phyloP scores from a whole-genome alignment of 768 basidiomycete species.

The Asterophora parasitica region DNA sequence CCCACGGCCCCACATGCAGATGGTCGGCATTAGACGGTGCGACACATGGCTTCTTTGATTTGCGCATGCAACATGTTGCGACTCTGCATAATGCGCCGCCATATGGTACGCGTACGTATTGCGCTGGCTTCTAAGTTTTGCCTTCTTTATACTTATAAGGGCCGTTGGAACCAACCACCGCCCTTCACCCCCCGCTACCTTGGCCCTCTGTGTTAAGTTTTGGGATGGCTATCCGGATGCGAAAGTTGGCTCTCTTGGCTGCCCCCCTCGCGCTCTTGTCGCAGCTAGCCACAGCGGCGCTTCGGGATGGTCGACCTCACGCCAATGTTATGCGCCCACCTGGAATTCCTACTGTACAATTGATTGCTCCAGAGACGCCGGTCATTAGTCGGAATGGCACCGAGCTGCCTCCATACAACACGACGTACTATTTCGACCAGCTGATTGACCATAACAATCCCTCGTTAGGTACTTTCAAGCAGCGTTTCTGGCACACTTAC shows the following conservation, averaged over 20 bases:
- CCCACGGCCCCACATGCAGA: conserved; percentile 3
- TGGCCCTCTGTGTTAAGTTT: neutral
- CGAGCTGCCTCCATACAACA: conserved; percentile 38
- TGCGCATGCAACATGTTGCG: conserved; percentile 1
- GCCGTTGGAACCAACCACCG: neutral
- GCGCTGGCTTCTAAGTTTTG: neutral
- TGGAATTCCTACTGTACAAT: conserved; percentile 28
- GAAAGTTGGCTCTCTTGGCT: conserved; percentile 19
- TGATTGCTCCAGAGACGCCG: conserved; percentile 24
- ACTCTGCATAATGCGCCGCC: conserved; percentile 8
- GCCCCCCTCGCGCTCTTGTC: conserved; percentile 17
- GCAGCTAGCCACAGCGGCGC: conserved; percentile 20
- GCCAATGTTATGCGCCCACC: conserved; percentile 39
- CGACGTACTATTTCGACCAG: conserved; percentile 53
- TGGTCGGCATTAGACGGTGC: conserved; percentile 5
- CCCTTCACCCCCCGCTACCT: neutral
- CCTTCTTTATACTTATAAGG: conserved; percentile 14
- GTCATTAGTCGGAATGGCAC: conserved; percentile 42
- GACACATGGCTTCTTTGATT: conserved; percentile 13
- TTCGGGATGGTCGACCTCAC: conserved; percentile 36
- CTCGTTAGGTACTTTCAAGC: conserved; percentile 68
- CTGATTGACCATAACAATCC: conserved; percentile 52
- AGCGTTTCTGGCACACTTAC: conserved; percentile 68
- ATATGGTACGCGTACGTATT: conserved; percentile 13
- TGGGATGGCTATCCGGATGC: conserved; percentile 4